Evolutionary conservation across 2,329 filamentous ascomycete genomes (phyloP).

Genomic region (Helicocarpus griseus): DNA sequence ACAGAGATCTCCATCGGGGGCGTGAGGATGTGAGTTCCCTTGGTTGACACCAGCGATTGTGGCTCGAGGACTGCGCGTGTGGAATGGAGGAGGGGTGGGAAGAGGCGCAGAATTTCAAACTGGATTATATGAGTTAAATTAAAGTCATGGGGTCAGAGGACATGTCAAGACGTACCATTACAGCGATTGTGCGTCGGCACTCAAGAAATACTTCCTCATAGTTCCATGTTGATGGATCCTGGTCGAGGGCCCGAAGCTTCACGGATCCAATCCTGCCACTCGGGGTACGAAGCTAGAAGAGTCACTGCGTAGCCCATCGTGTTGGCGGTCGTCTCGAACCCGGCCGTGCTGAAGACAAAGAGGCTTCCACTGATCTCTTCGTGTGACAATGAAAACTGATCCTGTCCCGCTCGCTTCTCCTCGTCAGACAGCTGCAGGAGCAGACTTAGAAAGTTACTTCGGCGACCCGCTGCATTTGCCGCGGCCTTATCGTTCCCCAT

Average conservation of each 20-base stretch:
- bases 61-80: conserved; percentile 21
- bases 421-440: conserved; percentile 21
- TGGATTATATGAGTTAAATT: conserved; percentile 4
- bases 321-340: conserved; percentile 43
- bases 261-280: conserved; percentile 44
- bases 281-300: conserved; percentile 37
- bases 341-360: conserved; percentile 39
- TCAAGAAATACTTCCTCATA: conserved; percentile 38
- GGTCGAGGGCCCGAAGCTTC: conserved; percentile 35
- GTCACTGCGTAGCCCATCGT: conserved; percentile 42
- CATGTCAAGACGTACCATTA: conserved; percentile 34
- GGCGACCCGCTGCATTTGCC: not conserved
- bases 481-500: conserved; percentile 17
- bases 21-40: conserved; percentile 22
- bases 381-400: conserved; percentile 24
- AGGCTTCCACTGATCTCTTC: conserved; percentile 37
- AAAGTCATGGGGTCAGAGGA: not conserved
- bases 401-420: conserved; percentile 15
- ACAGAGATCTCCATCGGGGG: conserved; percentile 27
- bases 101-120: conserved; percentile 37
- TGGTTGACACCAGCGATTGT: conserved; percentile 22
- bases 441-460: conserved; percentile 22
- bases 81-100: conserved; percentile 30
- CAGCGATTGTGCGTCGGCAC: conserved; percentile 34
- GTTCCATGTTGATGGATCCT: conserved; percentile 20